A percentile compares a stretch with the other conserved stretches of the same genome.
phyloP scores from a whole-genome alignment of 2,329 filamentous ascomycete species.

The Nemania sp. region DNA sequence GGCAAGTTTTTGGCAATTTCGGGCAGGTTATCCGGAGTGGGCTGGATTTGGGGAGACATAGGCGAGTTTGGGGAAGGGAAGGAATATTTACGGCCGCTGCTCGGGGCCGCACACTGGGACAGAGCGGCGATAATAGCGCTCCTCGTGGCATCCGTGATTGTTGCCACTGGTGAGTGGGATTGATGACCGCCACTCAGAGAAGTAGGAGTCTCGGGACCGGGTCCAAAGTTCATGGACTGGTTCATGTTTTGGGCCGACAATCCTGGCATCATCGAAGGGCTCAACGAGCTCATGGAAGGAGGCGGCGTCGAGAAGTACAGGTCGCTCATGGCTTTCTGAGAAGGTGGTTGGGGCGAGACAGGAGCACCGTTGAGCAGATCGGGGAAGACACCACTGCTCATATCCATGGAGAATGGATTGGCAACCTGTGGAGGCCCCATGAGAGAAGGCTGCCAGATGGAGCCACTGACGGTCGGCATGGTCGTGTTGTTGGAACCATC shows the following conservation, averaged over 20 bases:
- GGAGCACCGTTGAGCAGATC: constrained; percentile 75
- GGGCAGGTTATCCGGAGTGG: constrained; percentile 53
- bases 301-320: constrained; percentile 80
- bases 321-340: constrained; percentile 73
- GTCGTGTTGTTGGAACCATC: constrained; percentile 74
- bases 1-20: constrained; percentile 67
- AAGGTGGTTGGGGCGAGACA: constrained; percentile 75
- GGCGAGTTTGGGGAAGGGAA: constrained; percentile 60
- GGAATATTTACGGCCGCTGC: constrained; percentile 66
- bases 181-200: constrained; percentile 69
- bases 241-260: constrained; percentile 65
- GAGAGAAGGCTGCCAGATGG: constrained; percentile 72
- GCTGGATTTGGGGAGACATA: constrained; percentile 56
- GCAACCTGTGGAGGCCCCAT: constrained; percentile 71
- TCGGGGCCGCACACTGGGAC: constrained; percentile 58
- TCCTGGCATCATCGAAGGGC: constrained; percentile 71
- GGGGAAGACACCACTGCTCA: constrained; percentile 74
- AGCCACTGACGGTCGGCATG: constrained; percentile 55
- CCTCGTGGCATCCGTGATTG: constrained; percentile 68
- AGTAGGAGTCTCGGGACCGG: constrained; percentile 72
- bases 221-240: constrained; percentile 66
- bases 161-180: constrained; percentile 62
- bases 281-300: constrained; percentile 73
- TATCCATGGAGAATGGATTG: constrained; percentile 75
- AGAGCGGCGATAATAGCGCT: constrained; percentile 64